Conservation (phyloP, 1,284 basidiomycete species). For the Apiotrichum montevideense region DNA sequence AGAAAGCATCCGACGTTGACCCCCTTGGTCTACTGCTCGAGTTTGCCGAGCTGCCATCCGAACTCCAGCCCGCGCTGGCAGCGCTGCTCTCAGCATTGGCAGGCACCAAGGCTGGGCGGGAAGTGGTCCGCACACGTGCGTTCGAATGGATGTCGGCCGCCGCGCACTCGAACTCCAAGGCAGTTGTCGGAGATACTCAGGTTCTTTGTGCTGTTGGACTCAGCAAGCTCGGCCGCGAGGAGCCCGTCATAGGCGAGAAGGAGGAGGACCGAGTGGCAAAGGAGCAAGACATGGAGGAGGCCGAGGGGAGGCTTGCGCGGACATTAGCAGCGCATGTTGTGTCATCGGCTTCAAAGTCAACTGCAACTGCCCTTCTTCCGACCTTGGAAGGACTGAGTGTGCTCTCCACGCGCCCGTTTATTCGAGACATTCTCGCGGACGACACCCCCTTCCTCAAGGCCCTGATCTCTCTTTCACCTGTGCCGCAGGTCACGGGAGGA, state of each 20-base stretch:
- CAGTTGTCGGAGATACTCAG: conserved; percentile 28
- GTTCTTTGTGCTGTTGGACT: conserved; percentile 64
- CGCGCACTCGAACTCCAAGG: conserved; percentile 31
- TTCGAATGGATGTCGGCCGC: conserved; percentile 37
- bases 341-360: conserved; percentile 1
- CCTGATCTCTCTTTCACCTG: conserved; percentile 53
- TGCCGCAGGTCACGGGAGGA: conserved; percentile 23
- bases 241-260: conserved; percentile 50
- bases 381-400: conserved; percentile 78
- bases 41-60: conserved; percentile 34
- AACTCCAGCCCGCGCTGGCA: conserved; percentile 52
- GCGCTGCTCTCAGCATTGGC: conserved; percentile 66
- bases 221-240: conserved; percentile 65
- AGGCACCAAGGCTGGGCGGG: conserved; percentile 64
- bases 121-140: conserved; percentile 54
- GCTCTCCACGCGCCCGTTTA: conserved; percentile 59
- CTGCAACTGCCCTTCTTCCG: conserved; percentile 47
- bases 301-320: conserved; percentile 53
- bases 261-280: conserved; percentile 24
- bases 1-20: conserved; percentile 13
- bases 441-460: conserved; percentile 56
- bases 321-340: conserved; percentile 58
- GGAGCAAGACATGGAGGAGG: conserved; percentile 20
- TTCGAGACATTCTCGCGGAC: conserved; percentile 61
- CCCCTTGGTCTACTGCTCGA: conserved; percentile 35